Percentiles rank a stretch among this genome's conserved stretches.
These are phyloP conservation scores for Achaetomium macrosporum DNA, from an alignment of 2,329 filamentous ascomycete species.

Conservation along the genomic window DNA sequence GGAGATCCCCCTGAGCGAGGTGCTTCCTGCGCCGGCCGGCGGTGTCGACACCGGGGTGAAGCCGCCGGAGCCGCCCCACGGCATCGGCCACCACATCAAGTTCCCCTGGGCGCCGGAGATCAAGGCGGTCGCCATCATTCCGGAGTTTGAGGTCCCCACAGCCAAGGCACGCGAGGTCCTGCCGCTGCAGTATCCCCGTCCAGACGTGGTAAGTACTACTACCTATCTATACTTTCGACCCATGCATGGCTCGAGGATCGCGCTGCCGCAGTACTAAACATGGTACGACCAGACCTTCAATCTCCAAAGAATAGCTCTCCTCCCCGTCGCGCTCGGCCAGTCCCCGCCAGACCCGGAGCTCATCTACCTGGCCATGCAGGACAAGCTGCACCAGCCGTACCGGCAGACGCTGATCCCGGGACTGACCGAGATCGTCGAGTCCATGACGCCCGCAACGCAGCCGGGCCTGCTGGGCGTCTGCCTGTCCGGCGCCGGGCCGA, in stretches of 20 bases:
- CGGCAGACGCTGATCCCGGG: constrained; percentile 87
- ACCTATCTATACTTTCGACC: not conserved
- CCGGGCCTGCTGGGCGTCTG: constrained; percentile 89
- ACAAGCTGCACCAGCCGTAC: constrained; percentile 97
- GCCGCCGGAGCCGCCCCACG: constrained; percentile 81
- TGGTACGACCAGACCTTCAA: constrained; percentile 64
- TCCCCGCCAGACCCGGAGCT: constrained; percentile 87
- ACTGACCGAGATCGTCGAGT: constrained; percentile 81
- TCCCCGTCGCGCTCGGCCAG: constrained; percentile 83
- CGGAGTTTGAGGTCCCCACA: constrained; percentile 92
- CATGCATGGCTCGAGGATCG: not conserved
- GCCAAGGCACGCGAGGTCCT: constrained; percentile 83
- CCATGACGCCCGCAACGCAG: constrained; percentile 81
- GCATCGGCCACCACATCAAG: constrained; percentile 94
- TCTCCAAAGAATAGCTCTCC: constrained; percentile 83
- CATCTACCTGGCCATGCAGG: constrained; percentile 98
- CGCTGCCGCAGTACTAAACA: not conserved
- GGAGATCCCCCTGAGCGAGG: constrained; percentile 91
- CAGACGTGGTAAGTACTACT: constrained; percentile 64
- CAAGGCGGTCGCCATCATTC: constrained; percentile 94
- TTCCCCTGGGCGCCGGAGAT: constrained; percentile 92
- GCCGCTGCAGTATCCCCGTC: constrained; percentile 69
- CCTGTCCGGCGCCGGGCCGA: constrained; percentile 89
- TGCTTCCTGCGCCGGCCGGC: constrained; percentile 82
- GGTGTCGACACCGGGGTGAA: constrained; percentile 82